Evolutionary conservation across 108 stramenopile species (phyloP).

Genomic region (Stephanodiscus minutulus): DNA sequence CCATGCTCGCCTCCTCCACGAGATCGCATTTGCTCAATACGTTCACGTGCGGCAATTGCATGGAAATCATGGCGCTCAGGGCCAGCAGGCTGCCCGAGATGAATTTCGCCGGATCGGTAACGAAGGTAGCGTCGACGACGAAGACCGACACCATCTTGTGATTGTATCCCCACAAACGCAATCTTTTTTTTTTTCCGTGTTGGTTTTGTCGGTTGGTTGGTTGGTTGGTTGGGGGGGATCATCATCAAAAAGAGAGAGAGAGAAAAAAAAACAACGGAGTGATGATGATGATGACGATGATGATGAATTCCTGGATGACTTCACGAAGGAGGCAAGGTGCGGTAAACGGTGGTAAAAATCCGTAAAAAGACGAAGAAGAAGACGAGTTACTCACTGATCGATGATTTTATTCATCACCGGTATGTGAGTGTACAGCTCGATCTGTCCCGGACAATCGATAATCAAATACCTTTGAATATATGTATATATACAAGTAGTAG

Average conservation of each 20-base stretch:
- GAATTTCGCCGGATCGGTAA: constrained; percentile 89
- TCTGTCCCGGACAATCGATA: constrained; percentile 99
- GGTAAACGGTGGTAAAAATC: too few relatives aligned
- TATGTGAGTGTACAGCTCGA: constrained; percentile 96
- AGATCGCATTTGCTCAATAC: constrained; percentile 96
- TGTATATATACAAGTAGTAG: too few relatives aligned
- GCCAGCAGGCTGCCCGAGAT: constrained; percentile 90
- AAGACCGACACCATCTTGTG: constrained; percentile 88
- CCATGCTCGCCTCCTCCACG: constrained; percentile 76
- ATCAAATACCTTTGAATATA: constrained; percentile 89
- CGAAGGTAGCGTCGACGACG: constrained; percentile 92
- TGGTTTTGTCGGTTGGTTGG: too few relatives aligned
- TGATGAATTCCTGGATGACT: too few relatives aligned
- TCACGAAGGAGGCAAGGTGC: too few relatives aligned
- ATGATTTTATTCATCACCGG: constrained; percentile 92
- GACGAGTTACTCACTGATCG: constrained; percentile 41
- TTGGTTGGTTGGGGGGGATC: not conserved
- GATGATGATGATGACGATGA: too few relatives aligned
- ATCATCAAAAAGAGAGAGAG: too few relatives aligned
- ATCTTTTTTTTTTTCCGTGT: constrained; percentile 11
- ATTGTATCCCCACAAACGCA: constrained; percentile 87
- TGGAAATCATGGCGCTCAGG: constrained; percentile 94
- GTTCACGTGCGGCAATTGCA: constrained; percentile 96
- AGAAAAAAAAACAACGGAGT: not conserved
- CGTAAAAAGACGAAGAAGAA: too few relatives aligned